Percentiles rank a stretch among this genome's conserved stretches.
Conservation (phyloP, 768 basidiomycete genomes). For the Pleurotus cornucopiae region DNA sequence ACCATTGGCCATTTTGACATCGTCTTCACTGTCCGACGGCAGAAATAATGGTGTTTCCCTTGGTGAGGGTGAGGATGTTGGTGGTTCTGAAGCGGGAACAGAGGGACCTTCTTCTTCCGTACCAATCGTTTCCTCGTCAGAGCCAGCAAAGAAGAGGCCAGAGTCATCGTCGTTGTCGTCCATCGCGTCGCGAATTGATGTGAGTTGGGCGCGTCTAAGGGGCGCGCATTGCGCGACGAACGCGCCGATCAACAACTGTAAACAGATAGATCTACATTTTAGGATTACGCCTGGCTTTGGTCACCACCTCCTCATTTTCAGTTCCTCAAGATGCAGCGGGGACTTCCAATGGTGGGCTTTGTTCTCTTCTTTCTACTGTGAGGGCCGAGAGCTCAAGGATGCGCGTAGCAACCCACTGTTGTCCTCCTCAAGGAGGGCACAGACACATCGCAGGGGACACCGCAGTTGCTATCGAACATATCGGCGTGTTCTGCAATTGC, state of each 20-base stretch:
- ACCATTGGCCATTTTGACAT: slow-evolving; percentile 3
- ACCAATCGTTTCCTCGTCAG: slow-evolving; percentile 44
- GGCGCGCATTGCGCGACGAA: slow-evolving; percentile 25
- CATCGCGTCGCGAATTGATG: slow-evolving; percentile 14
- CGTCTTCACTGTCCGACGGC: slow-evolving; percentile 31
- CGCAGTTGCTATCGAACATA: slow-evolving; percentile 92
- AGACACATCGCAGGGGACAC: slow-evolving; percentile 91
- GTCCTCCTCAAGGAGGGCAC: slow-evolving; percentile 96
- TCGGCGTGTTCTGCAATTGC: slow-evolving; percentile 93
- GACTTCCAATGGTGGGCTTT: slow-evolving; percentile 64
- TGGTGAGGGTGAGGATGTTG: slow-evolving; percentile 13
- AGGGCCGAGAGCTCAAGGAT: slow-evolving; percentile 13
- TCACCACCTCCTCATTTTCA: slow-evolving; percentile 14
- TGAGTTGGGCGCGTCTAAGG: slow-evolving; percentile 18
- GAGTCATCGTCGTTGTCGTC: slow-evolving; percentile 27
- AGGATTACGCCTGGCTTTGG: slow-evolving; percentile 7
- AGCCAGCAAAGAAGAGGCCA: slow-evolving; percentile 56
- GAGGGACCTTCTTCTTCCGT: slow-evolving; percentile 11
- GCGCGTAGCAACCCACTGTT: slow-evolving; percentile 87
- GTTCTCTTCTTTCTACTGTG: neutral
- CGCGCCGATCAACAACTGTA: slow-evolving; percentile 32
- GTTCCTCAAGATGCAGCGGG: slow-evolving; percentile 72
- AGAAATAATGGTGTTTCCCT: slow-evolving; percentile 24
- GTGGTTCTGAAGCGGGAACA: slow-evolving; percentile 11
- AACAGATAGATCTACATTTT: slow-evolving; percentile 27